Percentiles rank a stretch among this genome's conserved stretches.
These are phyloP conservation scores for bread wheat (Triticum aestivum) DNA, from an alignment of 176 grass and related monocot species.

Conservation along the genomic window DNA sequence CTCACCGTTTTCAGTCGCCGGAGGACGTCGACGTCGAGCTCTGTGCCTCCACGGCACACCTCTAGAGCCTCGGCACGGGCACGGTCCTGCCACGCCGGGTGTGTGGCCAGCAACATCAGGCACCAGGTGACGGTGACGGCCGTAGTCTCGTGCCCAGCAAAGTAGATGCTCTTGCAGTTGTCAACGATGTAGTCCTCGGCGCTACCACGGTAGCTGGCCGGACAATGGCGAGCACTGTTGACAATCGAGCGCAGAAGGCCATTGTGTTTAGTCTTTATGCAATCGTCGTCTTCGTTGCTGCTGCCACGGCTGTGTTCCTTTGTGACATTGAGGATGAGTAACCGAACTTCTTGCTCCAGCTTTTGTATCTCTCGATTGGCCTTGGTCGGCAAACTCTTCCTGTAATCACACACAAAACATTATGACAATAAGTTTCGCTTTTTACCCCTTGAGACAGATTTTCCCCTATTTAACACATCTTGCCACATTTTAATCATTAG, in stretches of 20 bases:
- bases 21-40: slow-evolving; percentile 37
- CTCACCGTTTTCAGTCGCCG: slow-evolving; percentile 51
- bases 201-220: not conserved
- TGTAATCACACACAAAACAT: not conserved
- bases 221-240: slow-evolving; percentile 26
- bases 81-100: slow-evolving; percentile 56
- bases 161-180: slow-evolving; percentile 74
- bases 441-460: too few species aligned
- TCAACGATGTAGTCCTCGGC: slow-evolving; percentile 52
- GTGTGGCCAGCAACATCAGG: slow-evolving; percentile 59
- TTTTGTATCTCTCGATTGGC: slow-evolving; percentile 55
- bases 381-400: slow-evolving; percentile 54
- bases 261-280: not conserved
- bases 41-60: slow-evolving; percentile 13
- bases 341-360: slow-evolving; percentile 41
- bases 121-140: slow-evolving; percentile 57
- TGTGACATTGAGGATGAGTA: slow-evolving; percentile 48
- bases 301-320: not conserved
- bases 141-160: slow-evolving; percentile 52
- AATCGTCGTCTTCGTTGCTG: not conserved
- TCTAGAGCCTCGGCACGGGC: slow-evolving; percentile 43
- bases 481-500: not conserved
- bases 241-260: slow-evolving; percentile 57
- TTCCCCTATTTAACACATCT: not conserved
- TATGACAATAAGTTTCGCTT: not conserved